Base-by-base conservation (phyloP, 345 rosid species). In the Cardamine occulta region DNA sequence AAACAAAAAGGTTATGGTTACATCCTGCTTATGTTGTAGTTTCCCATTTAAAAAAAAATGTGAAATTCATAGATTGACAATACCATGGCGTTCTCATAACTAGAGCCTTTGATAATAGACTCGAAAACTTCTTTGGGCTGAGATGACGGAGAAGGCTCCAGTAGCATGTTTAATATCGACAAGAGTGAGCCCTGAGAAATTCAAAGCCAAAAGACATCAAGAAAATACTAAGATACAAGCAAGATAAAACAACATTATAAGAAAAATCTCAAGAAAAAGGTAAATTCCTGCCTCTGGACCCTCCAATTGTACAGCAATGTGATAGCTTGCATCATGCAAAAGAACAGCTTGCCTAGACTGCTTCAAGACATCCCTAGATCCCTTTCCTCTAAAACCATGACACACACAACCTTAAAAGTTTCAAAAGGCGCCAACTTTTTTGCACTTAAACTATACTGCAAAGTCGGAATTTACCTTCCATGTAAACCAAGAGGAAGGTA, bases 401-500 rank as follows among this genome's bases (percentile, higher is more conserved):
- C 21, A 80, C 17, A 66, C 81, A 61, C 26, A 35, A 23, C 54
- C 60, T 63, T 37, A 19, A 49, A 17, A 13, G 2, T 31, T 1
- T 15, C 66, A 57, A 62, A 60, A 54, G 54, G 29, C 6, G 1
- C 48, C 12, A 44, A 54, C 59, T 6, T 24, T 24, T 59, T 40
- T 3, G 8, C 23, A 70, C 32, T 40, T n/a, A 2, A 45, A 15
- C 8, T 40, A 74, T 1, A 14, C 34, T 19, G 14, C 15, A 54
- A 23, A 68, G 0, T 13, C 42, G 26, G 17, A 31, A 49, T 58
- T 5, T 78, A 91, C 98, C 93, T 87, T 78, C 98, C 98, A 24
- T 86, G 91, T 80, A 90, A 86, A 48, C 97, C 96, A 14, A 88
- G 81, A 76, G 98, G 98, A 81, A 94, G 89, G 56, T 94, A 73